A percentile compares a stretch with the other conserved stretches of the same genome.
phyloP scores from a whole-genome alignment of 139 green algal genomes.

The Tetradesmus obliquus region DNA sequence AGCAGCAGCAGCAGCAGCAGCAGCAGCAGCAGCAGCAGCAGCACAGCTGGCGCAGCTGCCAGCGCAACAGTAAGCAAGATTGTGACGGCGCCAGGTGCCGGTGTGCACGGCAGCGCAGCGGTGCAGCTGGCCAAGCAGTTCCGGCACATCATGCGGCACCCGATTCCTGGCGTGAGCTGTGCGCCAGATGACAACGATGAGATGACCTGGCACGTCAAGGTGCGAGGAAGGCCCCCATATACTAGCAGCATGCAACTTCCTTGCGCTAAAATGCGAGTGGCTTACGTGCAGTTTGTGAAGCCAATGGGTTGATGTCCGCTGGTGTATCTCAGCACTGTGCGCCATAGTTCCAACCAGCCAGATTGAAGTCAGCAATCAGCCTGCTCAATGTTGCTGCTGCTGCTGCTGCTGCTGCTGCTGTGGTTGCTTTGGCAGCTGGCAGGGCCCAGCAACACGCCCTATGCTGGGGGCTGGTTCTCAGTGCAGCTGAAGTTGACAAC shows the following conservation, averaged over 20 bases:
- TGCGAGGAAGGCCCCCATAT: too few species aligned
- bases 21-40: background rate
- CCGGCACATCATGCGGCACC: constrained; percentile 24
- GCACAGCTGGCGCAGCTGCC: background rate
- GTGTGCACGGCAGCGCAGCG: background rate
- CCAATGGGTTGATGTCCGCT: too few species aligned
- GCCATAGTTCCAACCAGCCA: too few species aligned
- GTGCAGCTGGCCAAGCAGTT: constrained; percentile 33
- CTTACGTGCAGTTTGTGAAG: too few species aligned
- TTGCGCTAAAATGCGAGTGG: too few species aligned
- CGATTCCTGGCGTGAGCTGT: constrained; percentile 7
- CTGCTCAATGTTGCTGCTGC: background rate
- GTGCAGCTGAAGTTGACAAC: background rate
- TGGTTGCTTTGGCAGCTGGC: background rate
- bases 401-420: background rate
- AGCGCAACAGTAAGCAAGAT: too few species aligned
- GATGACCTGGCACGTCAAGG: too few species aligned
- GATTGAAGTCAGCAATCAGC: background rate
- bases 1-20: background rate
- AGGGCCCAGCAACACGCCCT: background rate
- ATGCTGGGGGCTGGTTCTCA: constrained; percentile 29
- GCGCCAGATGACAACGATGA: constrained; percentile 3
- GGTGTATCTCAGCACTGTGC: too few species aligned
- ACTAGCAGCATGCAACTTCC: too few species aligned
- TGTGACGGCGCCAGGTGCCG: background rate